A percentile compares a stretch with the other conserved stretches of the same genome.
These are phyloP conservation scores for Mycena rebaudengoi DNA, from an alignment of 768 basidiomycete species.

Conservation along the genomic window DNA sequence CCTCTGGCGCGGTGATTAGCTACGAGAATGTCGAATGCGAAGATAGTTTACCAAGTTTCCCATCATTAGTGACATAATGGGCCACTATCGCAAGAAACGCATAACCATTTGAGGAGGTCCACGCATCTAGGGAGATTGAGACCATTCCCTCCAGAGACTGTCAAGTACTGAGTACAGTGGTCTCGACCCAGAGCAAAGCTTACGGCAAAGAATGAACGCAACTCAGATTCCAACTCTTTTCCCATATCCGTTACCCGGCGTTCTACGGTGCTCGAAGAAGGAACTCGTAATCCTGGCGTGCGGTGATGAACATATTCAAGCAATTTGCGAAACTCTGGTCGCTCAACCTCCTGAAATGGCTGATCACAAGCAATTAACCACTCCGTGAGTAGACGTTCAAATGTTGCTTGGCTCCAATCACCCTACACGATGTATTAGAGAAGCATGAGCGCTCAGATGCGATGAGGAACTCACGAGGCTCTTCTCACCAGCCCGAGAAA, in stretches of 20 bases:
- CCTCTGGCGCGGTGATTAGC: constrained; percentile 32
- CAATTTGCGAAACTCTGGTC: neutral
- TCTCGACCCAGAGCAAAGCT: neutral
- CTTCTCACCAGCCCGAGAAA: neutral
- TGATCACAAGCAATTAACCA: constrained; percentile 12
- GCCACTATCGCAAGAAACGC: constrained; percentile 40
- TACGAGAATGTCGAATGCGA: neutral
- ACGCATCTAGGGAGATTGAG: constrained; percentile 37
- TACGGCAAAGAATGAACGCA: constrained; percentile 1
- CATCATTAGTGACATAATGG: constrained; percentile 36
- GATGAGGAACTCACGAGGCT: neutral
- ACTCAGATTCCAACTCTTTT: neutral
- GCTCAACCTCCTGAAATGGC: constrained; percentile 12
- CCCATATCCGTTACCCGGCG: neutral
- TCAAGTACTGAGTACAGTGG: neutral
- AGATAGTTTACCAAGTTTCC: constrained; percentile 29
- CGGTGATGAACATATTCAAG: constrained; percentile 13
- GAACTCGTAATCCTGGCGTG: neutral
- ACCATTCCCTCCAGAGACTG: constrained; percentile 2
- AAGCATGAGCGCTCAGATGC: neutral
- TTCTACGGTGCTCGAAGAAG: neutral
- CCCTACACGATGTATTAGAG: neutral
- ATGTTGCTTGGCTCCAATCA: neutral
- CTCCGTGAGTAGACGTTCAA: constrained; percentile 3
- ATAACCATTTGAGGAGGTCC: constrained; percentile 41